Evolutionary conservation across 139 green algal genomes (phyloP), one percentile per base, ranked within the genome.

Genomic region (Spirogloea muscicola): DNA sequence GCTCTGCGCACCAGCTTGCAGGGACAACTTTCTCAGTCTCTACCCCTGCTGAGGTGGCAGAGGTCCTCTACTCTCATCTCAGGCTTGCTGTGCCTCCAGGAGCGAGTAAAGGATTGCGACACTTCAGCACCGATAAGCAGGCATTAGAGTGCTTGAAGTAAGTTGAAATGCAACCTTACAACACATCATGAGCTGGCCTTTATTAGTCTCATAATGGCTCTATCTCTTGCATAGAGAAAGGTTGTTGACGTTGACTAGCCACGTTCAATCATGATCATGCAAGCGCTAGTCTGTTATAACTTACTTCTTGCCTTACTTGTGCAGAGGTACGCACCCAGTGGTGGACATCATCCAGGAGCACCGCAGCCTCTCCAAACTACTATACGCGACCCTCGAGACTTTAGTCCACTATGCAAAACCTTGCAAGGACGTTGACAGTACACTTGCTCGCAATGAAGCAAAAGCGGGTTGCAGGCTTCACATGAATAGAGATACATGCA

Each of bases 91-190:
- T 74, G 33, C 70, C 60, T 10, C 60, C 58, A 6, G 42, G 7
- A 4, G 38, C 62, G 27, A 59, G 58, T n/a, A 18, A 5, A 40
- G 27, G n/a, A 25, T 44, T 74, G 57, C 21, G 27, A 1, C 70
- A 79, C 25, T 36, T 38, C 2, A 40, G 70, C n/a, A 79, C 70
- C 0, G 40, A 72, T 59, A 71, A 79, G 3, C 13, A 13, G 16
- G 59, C 60, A 5, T 59, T 79, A 10, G 59, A 79, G 40, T 79
- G 41, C 2, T 42, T 79, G 4, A 79, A 66, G 67, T 75, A 13
- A 29, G 48, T 9, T n/a, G n/a, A n/a, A n/a, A n/a, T n/a, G n/a
- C n/a, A n/a, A n/a, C n/a, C n/a, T n/a, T n/a, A n/a, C n/a, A n/a
- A n/a, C n/a, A n/a, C n/a, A n/a, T n/a, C n/a, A n/a, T n/a, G n/a